Base-by-base conservation (phyloP, 306 rosid species). In the Glycine soja region DNA sequence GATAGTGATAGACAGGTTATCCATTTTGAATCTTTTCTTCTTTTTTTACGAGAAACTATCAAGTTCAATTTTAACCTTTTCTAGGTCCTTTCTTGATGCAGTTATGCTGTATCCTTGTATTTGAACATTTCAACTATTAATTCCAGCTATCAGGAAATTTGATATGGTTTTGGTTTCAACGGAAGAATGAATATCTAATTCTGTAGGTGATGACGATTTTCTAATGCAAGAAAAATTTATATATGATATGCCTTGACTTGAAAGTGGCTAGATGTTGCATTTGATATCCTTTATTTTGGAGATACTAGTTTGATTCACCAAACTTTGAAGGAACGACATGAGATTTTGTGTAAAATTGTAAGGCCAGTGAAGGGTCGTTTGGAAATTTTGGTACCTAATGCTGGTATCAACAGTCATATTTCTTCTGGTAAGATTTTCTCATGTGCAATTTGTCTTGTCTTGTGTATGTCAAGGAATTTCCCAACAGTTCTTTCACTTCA, bases 21-120 rank as follows among this genome's bases (percentile, higher is more conserved):
- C 5, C 50, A 82, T 67, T 75, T 84, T 42, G 30, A 24, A 24
- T 24, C 1, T 78, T 5, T 24, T 63, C 50, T 78, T 53, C 24
- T 15, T 75, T 54, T 30, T 66, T n/a, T 51, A 59, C 59, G 56
- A 57, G 76, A 80, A 54, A 80, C 61, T 72, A 56, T 74, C 68
- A 47, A 54, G 57, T 80, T 54, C 45, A 79, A 11, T 36, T 75
- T 67, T 47, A 68, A 79, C 67, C 38, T 61, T 80, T 57, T 67
- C 30, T 51, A 9, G 32, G 50, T 19, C 64, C 24, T 82, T 83
- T 72, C 77, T 63, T 89, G 76, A 18, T 88, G 97, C 97, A 91
- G 99, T 89, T 95, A 81, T 95, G 99, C 87, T 95, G 99, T 95
- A 95, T 95, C 99, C 99, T 94, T 80, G 53, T 71, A 47, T 40